These are phyloP conservation scores for Phytophthora chlamydospora DNA, from an alignment of 352 stramenopile species.

Conservation along the genomic window DNA sequence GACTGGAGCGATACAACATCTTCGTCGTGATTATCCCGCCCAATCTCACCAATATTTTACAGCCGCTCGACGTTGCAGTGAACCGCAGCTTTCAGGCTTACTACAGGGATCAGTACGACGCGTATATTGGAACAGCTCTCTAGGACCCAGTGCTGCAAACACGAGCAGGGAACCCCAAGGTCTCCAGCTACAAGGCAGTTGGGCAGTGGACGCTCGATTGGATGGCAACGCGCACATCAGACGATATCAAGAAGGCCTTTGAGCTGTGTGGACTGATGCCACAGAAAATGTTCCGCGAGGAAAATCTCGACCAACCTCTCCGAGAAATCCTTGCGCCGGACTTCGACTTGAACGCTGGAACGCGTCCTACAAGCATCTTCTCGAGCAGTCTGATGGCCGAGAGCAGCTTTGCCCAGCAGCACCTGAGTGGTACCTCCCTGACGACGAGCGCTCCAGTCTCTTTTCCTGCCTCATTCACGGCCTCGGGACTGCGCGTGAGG, in stretches of 20 bases:
- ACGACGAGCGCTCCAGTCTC: not conserved
- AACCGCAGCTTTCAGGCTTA: not conserved
- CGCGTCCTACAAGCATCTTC: not conserved
- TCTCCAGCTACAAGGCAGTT: not conserved
- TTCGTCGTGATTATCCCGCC: no score
- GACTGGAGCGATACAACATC: not conserved
- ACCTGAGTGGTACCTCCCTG: constrained; percentile 2
- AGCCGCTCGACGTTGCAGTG: not conserved
- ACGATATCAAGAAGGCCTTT: not conserved
- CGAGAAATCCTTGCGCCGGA: not conserved
- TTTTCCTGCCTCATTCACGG: no score
- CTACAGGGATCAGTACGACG: not conserved
- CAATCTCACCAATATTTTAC: not conserved
- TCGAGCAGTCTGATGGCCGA: not conserved
- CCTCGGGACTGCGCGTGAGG: not conserved
- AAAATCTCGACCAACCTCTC: no score
- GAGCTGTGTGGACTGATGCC: not conserved
- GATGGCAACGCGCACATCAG: not conserved
- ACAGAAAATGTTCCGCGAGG: not conserved
- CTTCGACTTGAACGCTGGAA: constrained; percentile 1
- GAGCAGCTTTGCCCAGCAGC: not conserved
- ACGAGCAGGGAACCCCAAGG: constrained; percentile 6
- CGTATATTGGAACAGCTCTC: not conserved
- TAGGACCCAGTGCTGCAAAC: not conserved
- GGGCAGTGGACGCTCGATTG: constrained; percentile 8